Percentiles rank a stretch among this genome's conserved stretches.
phyloP scores from a whole-genome alignment of 1,284 basidiomycete species.

The Amylostereum chailletii region DNA sequence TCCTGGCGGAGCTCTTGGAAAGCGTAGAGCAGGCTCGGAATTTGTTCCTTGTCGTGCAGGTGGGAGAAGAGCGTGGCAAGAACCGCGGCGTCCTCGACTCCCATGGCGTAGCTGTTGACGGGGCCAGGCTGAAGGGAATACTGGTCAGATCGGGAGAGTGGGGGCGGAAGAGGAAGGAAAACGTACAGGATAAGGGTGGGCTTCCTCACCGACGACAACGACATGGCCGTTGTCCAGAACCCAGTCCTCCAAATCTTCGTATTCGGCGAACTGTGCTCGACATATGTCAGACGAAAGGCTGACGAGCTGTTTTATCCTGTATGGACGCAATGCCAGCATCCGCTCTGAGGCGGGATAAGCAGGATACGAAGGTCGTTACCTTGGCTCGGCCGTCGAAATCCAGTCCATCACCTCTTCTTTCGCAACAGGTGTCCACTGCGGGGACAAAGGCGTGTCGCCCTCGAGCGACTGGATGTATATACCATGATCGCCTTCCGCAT shows the following conservation, averaged over 20 bases:
- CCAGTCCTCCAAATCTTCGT: slow-evolving; percentile 44
- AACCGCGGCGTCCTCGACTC: slow-evolving; percentile 21
- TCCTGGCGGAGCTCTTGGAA: slow-evolving; percentile 19
- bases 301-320: slow-evolving; percentile 36
- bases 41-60: slow-evolving; percentile 11
- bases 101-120: slow-evolving; percentile 17
- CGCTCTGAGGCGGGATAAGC: background rate
- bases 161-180: slow-evolving; percentile 5
- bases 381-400: slow-evolving; percentile 23
- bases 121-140: slow-evolving; percentile 14
- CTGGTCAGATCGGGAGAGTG: slow-evolving; percentile 7
- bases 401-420: slow-evolving; percentile 8
- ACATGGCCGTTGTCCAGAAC: slow-evolving; percentile 34
- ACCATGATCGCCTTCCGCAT: slow-evolving; percentile 17
- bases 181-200: slow-evolving; percentile 14
- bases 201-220: slow-evolving; percentile 37
- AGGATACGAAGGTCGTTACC: slow-evolving; percentile 19
- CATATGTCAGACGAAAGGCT: slow-evolving; percentile 22
- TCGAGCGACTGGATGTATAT: slow-evolving; percentile 19
- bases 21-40: slow-evolving; percentile 16
- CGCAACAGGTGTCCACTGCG: slow-evolving; percentile 11
- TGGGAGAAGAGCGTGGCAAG: slow-evolving; percentile 19
- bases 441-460: slow-evolving; percentile 8
- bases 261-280: slow-evolving; percentile 28
- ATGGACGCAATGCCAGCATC: background rate